Conservation (phyloP, 1,139 yeast species). For the Blastobotrys proliferans region DNA sequence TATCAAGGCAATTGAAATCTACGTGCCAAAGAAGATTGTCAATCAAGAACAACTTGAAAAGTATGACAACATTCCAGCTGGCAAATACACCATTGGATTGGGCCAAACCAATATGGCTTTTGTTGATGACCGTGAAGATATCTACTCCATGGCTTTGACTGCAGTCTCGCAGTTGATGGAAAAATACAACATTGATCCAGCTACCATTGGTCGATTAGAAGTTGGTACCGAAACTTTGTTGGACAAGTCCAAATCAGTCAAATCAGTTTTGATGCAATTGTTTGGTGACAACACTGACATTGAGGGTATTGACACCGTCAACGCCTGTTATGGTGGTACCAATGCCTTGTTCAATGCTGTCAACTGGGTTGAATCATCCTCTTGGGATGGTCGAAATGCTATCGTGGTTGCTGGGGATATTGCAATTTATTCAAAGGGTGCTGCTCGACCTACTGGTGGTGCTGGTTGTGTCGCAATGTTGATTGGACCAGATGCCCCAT, state of each 20-base stretch:
- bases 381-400: conserved; percentile 99
- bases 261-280: conserved; percentile 92
- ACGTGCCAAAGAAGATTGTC: conserved; percentile 67
- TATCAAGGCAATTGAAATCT: conserved; percentile 91
- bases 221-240: conserved; percentile 97
- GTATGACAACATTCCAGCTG: conserved; percentile 81
- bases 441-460: conserved; percentile 99
- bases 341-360: conserved; percentile 88
- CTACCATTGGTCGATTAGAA: conserved; percentile 86
- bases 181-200: conserved; percentile 78
- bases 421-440: conserved; percentile 94
- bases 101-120: conserved; percentile 98
- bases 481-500: conserved; percentile 97
- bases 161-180: conserved; percentile 70
- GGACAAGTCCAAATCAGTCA: conserved; percentile 96
- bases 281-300: conserved; percentile 77
- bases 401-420: conserved; percentile 97
- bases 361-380: conserved; percentile 93
- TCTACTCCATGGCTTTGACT: conserved; percentile 86
- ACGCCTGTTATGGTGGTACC: conserved; percentile 99
- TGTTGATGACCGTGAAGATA: conserved; percentile 96
- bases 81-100: conserved; percentile 96
- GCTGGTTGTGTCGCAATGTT: conserved; percentile 95
- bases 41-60: conserved; percentile 85
- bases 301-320: conserved; percentile 94